Base-by-base conservation (phyloP, 2,329 filamentous ascomycete genomes). In the Colletotrichum simmondsii region DNA sequence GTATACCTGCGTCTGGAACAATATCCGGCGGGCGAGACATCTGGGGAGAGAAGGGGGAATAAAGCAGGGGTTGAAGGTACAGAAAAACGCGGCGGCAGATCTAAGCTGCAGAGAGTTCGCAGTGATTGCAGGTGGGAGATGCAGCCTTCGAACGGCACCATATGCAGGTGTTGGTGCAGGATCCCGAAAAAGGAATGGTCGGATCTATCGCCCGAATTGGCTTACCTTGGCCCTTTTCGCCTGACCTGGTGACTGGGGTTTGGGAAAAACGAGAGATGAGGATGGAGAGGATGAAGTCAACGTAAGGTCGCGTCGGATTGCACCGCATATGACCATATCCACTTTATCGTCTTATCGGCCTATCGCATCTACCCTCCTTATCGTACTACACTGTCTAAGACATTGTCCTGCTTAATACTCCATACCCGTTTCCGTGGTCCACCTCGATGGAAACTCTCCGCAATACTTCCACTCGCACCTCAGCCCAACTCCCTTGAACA, bases 131-230 rank as follows among this genome's bases (percentile, higher is more conserved):
- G 46, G 35, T 42, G 32, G 53, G 24, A 62, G 16, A 46, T 19
- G 49, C 49, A 64, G 19, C 14, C 61, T 30, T 64, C 24, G 53
- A 52, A 65, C 28, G 63, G 28, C 61, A 37, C 49, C 49, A 64
- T 16, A 53, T 64, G 61, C 49, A 65, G 30, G 30, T 42, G 30
- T 14, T 54, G 49, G 24, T 30, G 32, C 49, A 30, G 53, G n/a
- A 56, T 16, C 32, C 54, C 59, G 54, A 56, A 72, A 72, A 56
- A 60, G 60, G 66, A 61, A 70, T 56, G n/a, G 66, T 70, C 54
- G 59, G n/a, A 56, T 70, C 28, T 28, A 49, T 69, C 52, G 37
- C 69, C 65, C 59, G 69, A 69, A 58, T 69, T 54, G 69, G 28
- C 35, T 60, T 65, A 46, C 54, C 69, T 59, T 54, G 5, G 54